Evolutionary conservation across 208 protist species (phyloP).

Genomic region (Wallacemonas sp.): DNA sequence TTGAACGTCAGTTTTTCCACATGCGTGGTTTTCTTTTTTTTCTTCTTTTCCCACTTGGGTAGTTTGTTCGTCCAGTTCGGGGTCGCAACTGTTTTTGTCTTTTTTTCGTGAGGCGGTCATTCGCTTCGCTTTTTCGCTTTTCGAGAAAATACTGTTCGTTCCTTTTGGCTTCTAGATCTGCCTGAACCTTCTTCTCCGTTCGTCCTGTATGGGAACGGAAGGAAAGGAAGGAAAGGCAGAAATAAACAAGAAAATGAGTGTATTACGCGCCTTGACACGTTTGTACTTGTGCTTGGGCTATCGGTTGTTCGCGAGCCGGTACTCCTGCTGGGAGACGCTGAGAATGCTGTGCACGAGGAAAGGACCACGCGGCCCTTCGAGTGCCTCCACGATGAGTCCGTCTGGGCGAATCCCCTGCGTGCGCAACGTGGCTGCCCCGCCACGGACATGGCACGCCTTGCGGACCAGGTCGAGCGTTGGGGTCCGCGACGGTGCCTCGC

Average conservation of each 20-base stretch:
- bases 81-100: too few relatives aligned
- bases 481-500: background rate
- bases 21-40: background rate
- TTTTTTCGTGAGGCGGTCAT: too few relatives aligned
- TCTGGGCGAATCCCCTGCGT: background rate
- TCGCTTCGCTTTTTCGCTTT: too few relatives aligned
- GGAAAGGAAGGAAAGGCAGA: too few relatives aligned
- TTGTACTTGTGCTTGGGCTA: background rate
- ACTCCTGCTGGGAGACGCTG: background rate
- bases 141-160: too few relatives aligned
- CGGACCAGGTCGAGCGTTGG: background rate
- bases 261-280: too few relatives aligned
- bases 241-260: too few relatives aligned
- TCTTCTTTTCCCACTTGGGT: background rate
- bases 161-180: too few relatives aligned
- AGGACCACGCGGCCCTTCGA: background rate
- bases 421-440: background rate
- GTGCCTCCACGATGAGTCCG: background rate
- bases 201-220: too few relatives aligned
- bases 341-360: slow-evolving; percentile 1
- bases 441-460: background rate
- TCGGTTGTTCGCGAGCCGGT: slow-evolving; percentile 3
- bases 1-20: too few relatives aligned
- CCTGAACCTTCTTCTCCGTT: too few relatives aligned
- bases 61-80: too few relatives aligned